These are phyloP conservation scores for Trichophyton benhamiae DNA, from an alignment of 2,329 filamentous ascomycete species.

Conservation along the genomic window DNA sequence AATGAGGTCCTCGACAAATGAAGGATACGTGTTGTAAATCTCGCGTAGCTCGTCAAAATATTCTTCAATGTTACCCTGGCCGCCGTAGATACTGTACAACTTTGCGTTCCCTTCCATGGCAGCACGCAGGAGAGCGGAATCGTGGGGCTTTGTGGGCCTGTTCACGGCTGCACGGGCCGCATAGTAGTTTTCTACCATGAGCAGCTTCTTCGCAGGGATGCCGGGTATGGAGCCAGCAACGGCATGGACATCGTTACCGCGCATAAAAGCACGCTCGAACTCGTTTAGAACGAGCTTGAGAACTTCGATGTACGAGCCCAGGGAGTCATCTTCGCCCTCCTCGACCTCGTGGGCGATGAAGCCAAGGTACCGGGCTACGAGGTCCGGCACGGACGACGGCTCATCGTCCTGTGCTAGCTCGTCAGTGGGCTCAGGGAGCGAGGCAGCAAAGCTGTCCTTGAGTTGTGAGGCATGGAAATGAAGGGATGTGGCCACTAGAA, in stretches of 20 bases:
- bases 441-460: conserved; percentile 77
- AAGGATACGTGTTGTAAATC: conserved; percentile 80
- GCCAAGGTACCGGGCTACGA: conserved; percentile 86
- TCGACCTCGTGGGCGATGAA: conserved; percentile 82
- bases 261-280: conserved; percentile 89
- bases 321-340: conserved; percentile 77
- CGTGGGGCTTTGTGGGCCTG: conserved; percentile 77
- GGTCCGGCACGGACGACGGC: conserved; percentile 86
- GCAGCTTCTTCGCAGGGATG: conserved; percentile 82
- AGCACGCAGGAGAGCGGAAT: conserved; percentile 83
- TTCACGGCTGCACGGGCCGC: conserved; percentile 72
- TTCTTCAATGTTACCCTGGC: conserved; percentile 97
- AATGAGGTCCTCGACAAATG: conserved; percentile 79
- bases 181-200: conserved; percentile 85
- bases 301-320: conserved; percentile 83
- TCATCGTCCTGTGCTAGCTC: conserved; percentile 97
- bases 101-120: conserved; percentile 70
- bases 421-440: conserved; percentile 81
- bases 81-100: conserved; percentile 90
- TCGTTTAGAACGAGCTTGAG: conserved; percentile 87
- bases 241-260: conserved; percentile 92
- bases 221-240: conserved; percentile 75
- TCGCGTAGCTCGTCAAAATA: conserved; percentile 97
- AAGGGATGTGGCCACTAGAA: conserved; percentile 85
- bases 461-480: conserved; percentile 94